Percentiles rank a stretch among this genome's conserved stretches.
phyloP scores from a whole-genome alignment of 306 rosid genomes.

The Quercus robur region DNA sequence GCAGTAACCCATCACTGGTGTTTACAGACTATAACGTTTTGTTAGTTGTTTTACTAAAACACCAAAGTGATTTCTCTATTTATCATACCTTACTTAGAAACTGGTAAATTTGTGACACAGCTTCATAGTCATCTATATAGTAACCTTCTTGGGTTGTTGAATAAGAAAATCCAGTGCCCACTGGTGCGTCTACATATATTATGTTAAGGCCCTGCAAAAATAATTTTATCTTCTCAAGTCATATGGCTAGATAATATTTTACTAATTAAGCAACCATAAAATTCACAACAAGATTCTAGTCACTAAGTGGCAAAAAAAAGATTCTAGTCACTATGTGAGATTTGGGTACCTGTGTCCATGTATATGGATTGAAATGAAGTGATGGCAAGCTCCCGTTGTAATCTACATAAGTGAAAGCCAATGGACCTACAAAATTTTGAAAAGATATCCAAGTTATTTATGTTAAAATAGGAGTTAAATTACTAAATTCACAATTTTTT shows the following conservation, averaged over 20 bases:
- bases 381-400: constrained; percentile 24
- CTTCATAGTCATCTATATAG: constrained; percentile 11
- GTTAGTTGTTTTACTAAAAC: no score
- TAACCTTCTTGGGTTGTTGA: constrained; percentile 25
- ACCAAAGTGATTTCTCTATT: not conserved
- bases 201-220: constrained; percentile 13
- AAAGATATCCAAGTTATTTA: not conserved
- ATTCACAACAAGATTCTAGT: not conserved
- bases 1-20: no score
- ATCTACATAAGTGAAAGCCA: constrained; percentile 6
- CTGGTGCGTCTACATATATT: constrained; percentile 21
- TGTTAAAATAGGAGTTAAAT: no score
- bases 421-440: constrained; percentile 15
- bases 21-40: no score
- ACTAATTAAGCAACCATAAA: not conserved
- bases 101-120: constrained; percentile 4
- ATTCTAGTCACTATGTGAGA: not conserved
- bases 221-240: not conserved
- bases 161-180: constrained; percentile 29
- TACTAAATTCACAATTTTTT: no score
- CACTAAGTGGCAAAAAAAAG: not conserved
- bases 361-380: constrained; percentile 6
- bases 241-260: not conserved
- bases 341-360: constrained; percentile 27
- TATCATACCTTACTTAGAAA: constrained; percentile 17